Conservation (phyloP, 1,139 yeast genomes). For the Magnusiomyces magnusii region DNA sequence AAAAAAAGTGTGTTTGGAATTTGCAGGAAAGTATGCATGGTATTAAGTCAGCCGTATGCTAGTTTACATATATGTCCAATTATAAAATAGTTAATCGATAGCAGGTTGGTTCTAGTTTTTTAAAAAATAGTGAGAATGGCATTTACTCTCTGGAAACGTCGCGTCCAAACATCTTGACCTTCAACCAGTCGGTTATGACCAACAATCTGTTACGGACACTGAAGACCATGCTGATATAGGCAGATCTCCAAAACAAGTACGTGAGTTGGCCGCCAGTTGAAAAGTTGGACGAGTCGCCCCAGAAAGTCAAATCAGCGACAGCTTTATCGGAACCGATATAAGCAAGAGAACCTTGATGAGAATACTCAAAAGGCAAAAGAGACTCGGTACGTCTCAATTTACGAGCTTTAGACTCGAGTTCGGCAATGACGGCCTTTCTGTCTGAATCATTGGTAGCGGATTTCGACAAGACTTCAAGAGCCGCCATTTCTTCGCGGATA, state of each 20-base stretch:
- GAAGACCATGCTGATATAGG: slow-evolving; percentile 88
- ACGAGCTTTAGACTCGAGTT: slow-evolving; percentile 35
- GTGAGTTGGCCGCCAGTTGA: slow-evolving; percentile 83
- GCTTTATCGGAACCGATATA: slow-evolving; percentile 84
- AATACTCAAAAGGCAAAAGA: slow-evolving; percentile 61
- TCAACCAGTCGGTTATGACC: slow-evolving; percentile 81
- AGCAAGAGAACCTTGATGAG: slow-evolving; percentile 57
- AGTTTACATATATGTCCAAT: not conserved
- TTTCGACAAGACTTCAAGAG: slow-evolving; percentile 37
- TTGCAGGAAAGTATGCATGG: slow-evolving; percentile 31
- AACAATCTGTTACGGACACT: slow-evolving; percentile 80
- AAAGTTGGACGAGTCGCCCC: slow-evolving; percentile 74
- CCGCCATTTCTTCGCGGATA: slow-evolving; percentile 40
- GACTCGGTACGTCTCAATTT: slow-evolving; percentile 53
- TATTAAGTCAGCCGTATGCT: slow-evolving; percentile 10
- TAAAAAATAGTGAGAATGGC: not conserved
- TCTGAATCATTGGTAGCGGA: slow-evolving; percentile 30
- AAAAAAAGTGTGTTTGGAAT: slow-evolving; percentile 13
- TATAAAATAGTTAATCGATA: too few relatives aligned
- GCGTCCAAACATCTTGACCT: slow-evolving; percentile 83
- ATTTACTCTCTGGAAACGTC: slow-evolving; percentile 44
- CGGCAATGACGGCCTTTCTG: slow-evolving; percentile 30
- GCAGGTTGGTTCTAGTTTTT: too few relatives aligned
- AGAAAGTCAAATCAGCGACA: slow-evolving; percentile 74
- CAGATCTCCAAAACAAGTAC: slow-evolving; percentile 90